phyloP scores from a whole-genome alignment of 495 filamentous ascomycete genomes.

The Talaromyces trachyspermus region DNA sequence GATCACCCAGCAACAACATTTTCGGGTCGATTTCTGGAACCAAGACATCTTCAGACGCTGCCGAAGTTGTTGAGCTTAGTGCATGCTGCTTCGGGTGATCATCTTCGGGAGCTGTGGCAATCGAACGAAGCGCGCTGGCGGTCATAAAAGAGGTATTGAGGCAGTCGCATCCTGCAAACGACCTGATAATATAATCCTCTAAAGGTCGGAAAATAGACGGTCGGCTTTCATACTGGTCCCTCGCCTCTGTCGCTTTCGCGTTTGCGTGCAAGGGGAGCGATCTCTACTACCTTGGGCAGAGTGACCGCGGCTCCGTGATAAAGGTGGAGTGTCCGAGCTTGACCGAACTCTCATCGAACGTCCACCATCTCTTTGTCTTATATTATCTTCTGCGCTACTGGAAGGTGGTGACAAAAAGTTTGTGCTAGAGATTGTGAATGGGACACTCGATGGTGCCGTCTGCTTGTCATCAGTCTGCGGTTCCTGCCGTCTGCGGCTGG shows the following conservation, averaged over 20 bases:
- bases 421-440: background rate
- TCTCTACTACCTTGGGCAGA: conserved; percentile 12
- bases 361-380: conserved; percentile 15
- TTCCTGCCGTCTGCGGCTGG: background rate
- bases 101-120: background rate
- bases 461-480: background rate
- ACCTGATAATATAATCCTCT: conserved; percentile 66
- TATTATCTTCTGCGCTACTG: conserved; percentile 2
- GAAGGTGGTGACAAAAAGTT: background rate
- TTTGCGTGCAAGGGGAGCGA: conserved; percentile 1
- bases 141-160: conserved; percentile 66
- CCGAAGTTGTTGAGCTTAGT: conserved; percentile 17
- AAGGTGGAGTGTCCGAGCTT: conserved; percentile 24
- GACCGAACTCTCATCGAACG: conserved; percentile 20
- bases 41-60: conserved; percentile 15
- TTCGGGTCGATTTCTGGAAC: conserved; percentile 64
- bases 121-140: conserved; percentile 24
- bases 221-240: conserved; percentile 9
- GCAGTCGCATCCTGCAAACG: conserved; percentile 61
- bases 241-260: background rate
- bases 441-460: background rate
- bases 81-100: background rate
- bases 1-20: conserved; percentile 67
- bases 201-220: conserved; percentile 55
- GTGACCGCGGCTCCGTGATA: conserved; percentile 13